Evolutionary conservation across 1,284 basidiomycete genomes (phyloP), one percentile per base, ranked within the genome.

Genomic region (Pseudozyma sp.): DNA sequence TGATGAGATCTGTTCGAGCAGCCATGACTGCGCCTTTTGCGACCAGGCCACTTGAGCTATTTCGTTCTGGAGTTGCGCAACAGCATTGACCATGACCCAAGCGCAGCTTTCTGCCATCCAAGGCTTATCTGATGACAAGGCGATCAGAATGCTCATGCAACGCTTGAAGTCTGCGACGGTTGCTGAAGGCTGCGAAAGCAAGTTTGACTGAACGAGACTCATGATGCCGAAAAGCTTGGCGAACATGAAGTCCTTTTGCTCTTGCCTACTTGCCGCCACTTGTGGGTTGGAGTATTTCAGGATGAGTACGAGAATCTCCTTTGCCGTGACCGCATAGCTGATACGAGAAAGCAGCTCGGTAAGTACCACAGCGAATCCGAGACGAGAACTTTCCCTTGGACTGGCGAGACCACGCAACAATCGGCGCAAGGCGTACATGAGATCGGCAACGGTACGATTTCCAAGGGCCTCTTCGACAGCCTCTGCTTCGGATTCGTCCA

Each of bases 321-420:
- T 57, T 90, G 45, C 91, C 90, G 54, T 90, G 89, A 97, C 89
- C 6, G 92, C 92, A 13, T 69, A 64, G 69, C 91, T 87, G 80
- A 97, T 88, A 49, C 92, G 89, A 19, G 92, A 90, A 39, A 98
- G 87, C 1, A 98, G 88, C 94, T 97, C 95, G 1, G 96, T 95
- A 76, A 99, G 87, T 18, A 95, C 94, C 47, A 98, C 95, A 9
- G 95, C 93, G 84, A 98, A 99, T 13, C 96, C 96, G 39, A 97
- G 87, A 74, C 96, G 87, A 83, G 94, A 95, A 86, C 93, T 94
- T 85, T 98, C 95, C 74, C 95, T 88, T 2, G 94, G 92, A 85
- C 93, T 95, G 0, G 92, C 94, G 31, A 99, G 87, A 18, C 96
- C 96, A 45, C 81, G 50, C 68, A 82, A 71, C 85, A 87, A 69